phyloP scores from a whole-genome alignment of 1,284 basidiomycete genomes.

The Ganoderma leucocontextum region DNA sequence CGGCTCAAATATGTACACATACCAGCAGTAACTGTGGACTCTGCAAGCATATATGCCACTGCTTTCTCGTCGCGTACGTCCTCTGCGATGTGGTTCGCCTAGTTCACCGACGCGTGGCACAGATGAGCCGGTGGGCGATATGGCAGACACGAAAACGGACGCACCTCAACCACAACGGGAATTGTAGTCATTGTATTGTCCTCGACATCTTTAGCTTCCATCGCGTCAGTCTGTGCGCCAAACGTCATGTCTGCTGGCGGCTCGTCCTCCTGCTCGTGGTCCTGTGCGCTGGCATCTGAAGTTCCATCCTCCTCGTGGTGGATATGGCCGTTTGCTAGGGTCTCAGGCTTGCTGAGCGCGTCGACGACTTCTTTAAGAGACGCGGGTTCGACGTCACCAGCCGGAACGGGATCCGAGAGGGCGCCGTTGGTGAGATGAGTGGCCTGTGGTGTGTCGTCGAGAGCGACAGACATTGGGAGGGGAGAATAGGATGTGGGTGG shows the following conservation, averaged over 20 bases:
- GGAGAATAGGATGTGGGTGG: constrained; percentile 26
- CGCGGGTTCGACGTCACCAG: constrained; percentile 22
- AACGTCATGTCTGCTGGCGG: constrained; percentile 1
- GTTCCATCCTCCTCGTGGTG: constrained; percentile 11
- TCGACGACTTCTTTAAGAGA: constrained; percentile 16
- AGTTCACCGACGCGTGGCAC: not conserved
- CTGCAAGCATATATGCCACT: constrained; percentile 6
- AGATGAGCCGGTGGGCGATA: not conserved
- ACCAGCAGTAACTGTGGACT: constrained; percentile 18
- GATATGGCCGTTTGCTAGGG: constrained; percentile 17
- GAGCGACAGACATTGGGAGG: constrained; percentile 40
- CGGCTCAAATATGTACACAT: constrained; percentile 4
- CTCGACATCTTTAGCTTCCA: not conserved
- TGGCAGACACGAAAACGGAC: not conserved
- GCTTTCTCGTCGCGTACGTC: constrained; percentile 5
- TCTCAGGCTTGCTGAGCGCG: constrained; percentile 19
- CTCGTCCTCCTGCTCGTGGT: constrained; percentile 13
- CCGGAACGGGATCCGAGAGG: constrained; percentile 14
- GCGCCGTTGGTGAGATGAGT: constrained; percentile 27
- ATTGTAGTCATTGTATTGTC: not conserved
- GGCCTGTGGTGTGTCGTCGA: constrained; percentile 34
- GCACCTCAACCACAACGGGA: constrained; percentile 3
- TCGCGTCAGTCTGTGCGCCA: constrained; percentile 9
- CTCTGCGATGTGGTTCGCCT: constrained; percentile 11
- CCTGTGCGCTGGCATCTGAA: constrained; percentile 7